Conservation (phyloP, 75 land plant species). For the Pinus taeda region DNA sequence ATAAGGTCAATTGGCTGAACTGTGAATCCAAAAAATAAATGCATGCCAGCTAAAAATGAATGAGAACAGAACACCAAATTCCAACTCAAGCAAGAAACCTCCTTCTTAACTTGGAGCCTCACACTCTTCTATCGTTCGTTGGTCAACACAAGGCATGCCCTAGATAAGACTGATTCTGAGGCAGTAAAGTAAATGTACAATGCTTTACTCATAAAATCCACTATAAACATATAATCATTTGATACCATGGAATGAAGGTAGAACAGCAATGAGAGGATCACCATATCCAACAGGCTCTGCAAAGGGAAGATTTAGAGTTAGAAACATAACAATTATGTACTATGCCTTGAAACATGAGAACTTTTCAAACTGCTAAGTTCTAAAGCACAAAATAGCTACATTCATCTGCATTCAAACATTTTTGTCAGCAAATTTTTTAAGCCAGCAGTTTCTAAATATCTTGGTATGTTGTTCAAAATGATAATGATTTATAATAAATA, state of each 20-base stretch:
- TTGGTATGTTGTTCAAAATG: background rate
- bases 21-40: no score
- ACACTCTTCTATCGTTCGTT: no score
- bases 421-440: background rate
- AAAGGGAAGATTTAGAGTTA: constrained; percentile 8
- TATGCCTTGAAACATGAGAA: background rate
- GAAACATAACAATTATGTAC: background rate
- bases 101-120: no score
- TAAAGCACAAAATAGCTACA: background rate
- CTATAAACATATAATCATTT: constrained; percentile 20
- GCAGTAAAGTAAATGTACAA: no score
- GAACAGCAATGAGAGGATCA: constrained; percentile 79
- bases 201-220: no score
- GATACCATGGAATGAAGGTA: constrained; percentile 75
- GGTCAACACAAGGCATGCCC: no score
- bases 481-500: background rate
- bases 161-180: no score
- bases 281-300: constrained; percentile 87
- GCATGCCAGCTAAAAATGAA: no score
- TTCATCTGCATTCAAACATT: background rate
- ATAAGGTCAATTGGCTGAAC: no score
- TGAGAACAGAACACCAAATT: no score
- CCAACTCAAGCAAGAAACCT: no score
- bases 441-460: background rate
- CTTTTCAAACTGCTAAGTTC: background rate